Evolutionary conservation across 2,329 filamentous ascomycete genomes (phyloP).

Genomic region (Cladobotryum protrusum): DNA sequence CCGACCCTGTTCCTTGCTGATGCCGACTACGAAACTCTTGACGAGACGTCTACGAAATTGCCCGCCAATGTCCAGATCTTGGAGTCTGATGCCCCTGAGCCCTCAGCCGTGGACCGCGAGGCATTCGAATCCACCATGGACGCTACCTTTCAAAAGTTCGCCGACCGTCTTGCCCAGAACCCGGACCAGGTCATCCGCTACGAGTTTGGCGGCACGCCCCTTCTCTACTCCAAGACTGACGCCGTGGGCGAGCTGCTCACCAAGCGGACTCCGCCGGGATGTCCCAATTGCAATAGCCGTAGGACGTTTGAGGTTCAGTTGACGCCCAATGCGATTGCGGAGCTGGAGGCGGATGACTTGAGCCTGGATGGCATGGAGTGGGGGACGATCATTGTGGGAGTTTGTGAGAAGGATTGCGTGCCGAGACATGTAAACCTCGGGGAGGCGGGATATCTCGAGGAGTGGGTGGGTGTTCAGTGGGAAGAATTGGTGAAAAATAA

Average conservation of each 20-base stretch:
- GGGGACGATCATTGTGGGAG: slow-evolving; percentile 84
- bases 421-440: slow-evolving; percentile 52
- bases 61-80: slow-evolving; percentile 41
- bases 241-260: slow-evolving; percentile 60
- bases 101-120: slow-evolving; percentile 55
- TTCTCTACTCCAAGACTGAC: slow-evolving; percentile 78
- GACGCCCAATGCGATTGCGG: slow-evolving; percentile 81
- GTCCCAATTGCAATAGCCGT: slow-evolving; percentile 65
- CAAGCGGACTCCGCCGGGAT: slow-evolving; percentile 59
- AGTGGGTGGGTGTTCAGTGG: slow-evolving; percentile 99
- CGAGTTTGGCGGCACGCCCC: slow-evolving; percentile 64
- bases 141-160: slow-evolving; percentile 72
- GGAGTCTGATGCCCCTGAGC: slow-evolving; percentile 34
- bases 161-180: slow-evolving; percentile 70
- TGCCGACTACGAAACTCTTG: slow-evolving; percentile 86
- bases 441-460: slow-evolving; percentile 74
- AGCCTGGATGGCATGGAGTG: slow-evolving; percentile 90
- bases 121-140: slow-evolving; percentile 71
- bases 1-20: slow-evolving; percentile 74
- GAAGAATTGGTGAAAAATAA: slow-evolving; percentile 59
- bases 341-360: slow-evolving; percentile 73
- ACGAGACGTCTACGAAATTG: slow-evolving; percentile 47
- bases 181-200: slow-evolving; percentile 78
- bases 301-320: slow-evolving; percentile 90
- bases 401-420: slow-evolving; percentile 75